phyloP scores from a whole-genome alignment of 1,284 basidiomycete species.

The Lentinus polychrous region DNA sequence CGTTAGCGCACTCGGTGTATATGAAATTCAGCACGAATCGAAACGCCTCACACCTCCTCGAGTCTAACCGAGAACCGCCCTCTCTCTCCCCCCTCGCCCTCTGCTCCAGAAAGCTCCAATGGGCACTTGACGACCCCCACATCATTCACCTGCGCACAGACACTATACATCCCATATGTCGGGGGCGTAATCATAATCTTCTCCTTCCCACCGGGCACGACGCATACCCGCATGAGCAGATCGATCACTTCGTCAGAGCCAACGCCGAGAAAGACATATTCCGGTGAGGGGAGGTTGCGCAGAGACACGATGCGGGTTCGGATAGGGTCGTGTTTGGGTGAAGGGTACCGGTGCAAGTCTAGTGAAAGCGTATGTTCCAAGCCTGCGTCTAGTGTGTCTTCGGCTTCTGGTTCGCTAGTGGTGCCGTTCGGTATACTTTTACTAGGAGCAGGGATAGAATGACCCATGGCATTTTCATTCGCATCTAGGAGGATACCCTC shows the following conservation, averaged over 20 bases:
- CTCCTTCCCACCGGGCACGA: conserved; percentile 68
- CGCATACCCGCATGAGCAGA: conserved; percentile 86
- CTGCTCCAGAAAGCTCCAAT: conserved; percentile 51
- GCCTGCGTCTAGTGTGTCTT: conserved; percentile 18
- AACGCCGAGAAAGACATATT: conserved; percentile 91
- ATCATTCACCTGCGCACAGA: conserved; percentile 95
- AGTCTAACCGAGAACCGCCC: conserved; percentile 78
- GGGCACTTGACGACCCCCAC: conserved; percentile 79
- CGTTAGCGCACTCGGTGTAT: conserved; percentile 1
- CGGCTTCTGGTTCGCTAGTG: neutral
- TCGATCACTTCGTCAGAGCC: conserved; percentile 98
- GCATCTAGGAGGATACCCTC: conserved; percentile 94
- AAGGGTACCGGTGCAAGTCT: conserved; percentile 81
- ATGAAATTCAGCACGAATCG: neutral
- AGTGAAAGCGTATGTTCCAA: conserved; percentile 35
- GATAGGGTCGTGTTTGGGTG: conserved; percentile 76
- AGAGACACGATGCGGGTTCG: conserved; percentile 74
- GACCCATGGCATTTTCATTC: conserved; percentile 94
- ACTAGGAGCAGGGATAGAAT: conserved; percentile 52
- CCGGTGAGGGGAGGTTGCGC: conserved; percentile 55
- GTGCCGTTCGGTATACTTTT: conserved; percentile 6
- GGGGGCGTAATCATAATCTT: conserved; percentile 87
- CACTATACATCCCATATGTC: conserved; percentile 97
- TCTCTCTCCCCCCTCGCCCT: conserved; percentile 61
- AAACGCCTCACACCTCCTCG: conserved; percentile 52